Evolutionary conservation across 345 rosid genomes (phyloP).

Genomic region (Eucalyptus regnans): DNA sequence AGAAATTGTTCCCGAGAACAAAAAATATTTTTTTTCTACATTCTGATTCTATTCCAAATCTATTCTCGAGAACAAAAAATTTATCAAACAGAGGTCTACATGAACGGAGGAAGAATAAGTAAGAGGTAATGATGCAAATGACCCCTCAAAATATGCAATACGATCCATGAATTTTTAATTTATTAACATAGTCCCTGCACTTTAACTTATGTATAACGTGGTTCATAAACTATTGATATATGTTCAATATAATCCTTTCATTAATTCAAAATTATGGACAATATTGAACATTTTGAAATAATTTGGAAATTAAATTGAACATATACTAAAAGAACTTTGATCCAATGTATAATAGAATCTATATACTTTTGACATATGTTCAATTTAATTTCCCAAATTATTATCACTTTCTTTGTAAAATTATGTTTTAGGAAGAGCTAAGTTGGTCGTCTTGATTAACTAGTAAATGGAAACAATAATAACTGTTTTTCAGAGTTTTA

Average conservation of each 20-base stretch:
- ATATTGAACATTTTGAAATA: background rate
- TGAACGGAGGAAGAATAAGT: background rate
- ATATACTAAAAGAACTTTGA: too few species aligned
- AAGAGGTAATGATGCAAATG: background rate
- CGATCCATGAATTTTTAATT: background rate
- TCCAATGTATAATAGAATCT: too few species aligned
- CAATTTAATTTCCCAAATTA: too few species aligned
- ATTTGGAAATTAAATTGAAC: background rate
- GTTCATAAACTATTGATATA: fast-evolving
- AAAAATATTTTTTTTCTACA: fast-evolving
- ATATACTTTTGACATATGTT: too few species aligned
- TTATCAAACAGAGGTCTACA: too few species aligned
- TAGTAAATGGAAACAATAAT: background rate
- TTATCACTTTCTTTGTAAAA: background rate
- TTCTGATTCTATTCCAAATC: fast-evolving
- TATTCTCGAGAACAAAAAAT: fast-evolving
- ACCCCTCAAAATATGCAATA: background rate
- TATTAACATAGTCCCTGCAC: fast-evolving
- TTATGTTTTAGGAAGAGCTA: background rate
- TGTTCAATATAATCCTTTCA: too few species aligned
- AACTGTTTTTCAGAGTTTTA: background rate
- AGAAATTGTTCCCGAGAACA: fast-evolving
- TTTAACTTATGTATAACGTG: too few species aligned
- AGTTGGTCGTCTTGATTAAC: background rate
- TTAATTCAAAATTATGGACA: background rate